Evolutionary conservation across 495 filamentous ascomycete genomes (phyloP).

Genomic region (Xylaria venustula): DNA sequence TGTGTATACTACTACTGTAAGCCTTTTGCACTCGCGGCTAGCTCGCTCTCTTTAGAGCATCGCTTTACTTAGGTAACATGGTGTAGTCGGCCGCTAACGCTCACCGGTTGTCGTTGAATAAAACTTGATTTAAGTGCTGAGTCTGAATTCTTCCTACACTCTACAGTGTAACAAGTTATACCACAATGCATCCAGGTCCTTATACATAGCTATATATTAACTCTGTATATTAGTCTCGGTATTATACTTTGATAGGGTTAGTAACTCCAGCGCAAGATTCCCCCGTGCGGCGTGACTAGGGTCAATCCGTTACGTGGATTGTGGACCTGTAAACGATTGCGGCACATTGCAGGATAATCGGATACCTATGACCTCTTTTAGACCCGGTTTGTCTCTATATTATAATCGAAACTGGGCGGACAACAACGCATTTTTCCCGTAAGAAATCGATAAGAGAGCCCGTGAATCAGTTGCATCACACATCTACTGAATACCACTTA

Average conservation of each 20-base stretch:
- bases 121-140: too few relatives aligned
- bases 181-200: too few relatives aligned
- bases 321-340: constrained; percentile 2
- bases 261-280: constrained; percentile 1
- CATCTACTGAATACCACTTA: too few relatives aligned
- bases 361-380: background rate
- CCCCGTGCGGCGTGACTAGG: constrained; percentile 3
- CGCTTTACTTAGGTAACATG: too few relatives aligned
- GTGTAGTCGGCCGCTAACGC: background rate
- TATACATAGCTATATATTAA: background rate
- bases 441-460: too few relatives aligned
- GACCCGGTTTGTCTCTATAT: background rate
- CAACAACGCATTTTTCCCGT: too few relatives aligned
- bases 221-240: background rate
- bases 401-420: background rate
- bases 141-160: too few relatives aligned
- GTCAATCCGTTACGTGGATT: constrained; percentile 8
- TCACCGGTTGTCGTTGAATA: too few relatives aligned
- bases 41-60: too few relatives aligned
- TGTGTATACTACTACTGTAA: background rate
- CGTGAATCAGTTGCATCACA: too few relatives aligned
- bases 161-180: too few relatives aligned
- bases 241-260: constrained; percentile 1
- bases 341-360: constrained; percentile 5
- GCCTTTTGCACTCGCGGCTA: constrained; percentile 4